phyloP scores from a whole-genome alignment of 176 grass and related monocot species.

The Triticum turgidum region DNA sequence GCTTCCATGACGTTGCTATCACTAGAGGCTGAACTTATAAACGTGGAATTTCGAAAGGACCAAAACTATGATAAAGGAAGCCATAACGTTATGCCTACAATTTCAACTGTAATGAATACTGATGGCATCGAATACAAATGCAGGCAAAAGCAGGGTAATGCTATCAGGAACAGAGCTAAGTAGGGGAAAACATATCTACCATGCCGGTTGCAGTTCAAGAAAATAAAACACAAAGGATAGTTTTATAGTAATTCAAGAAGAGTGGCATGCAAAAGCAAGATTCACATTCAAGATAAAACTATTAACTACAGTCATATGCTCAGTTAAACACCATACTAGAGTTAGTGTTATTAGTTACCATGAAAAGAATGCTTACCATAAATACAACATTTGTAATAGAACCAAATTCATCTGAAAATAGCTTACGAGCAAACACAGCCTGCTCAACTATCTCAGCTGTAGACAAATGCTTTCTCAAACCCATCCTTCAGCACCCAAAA shows the following conservation, averaged over 20 bases:
- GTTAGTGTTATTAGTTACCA: constrained; percentile 20
- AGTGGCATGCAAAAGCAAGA: not conserved
- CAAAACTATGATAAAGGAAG: constrained; percentile 16
- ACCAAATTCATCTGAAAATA: constrained; percentile 93
- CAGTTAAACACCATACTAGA: not conserved
- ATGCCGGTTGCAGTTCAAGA: not conserved
- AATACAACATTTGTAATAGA: constrained; percentile 93
- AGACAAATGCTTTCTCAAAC: constrained; percentile 84
- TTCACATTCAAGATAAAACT: not conserved
- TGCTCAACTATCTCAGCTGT: constrained; percentile 98
- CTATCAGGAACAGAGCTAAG: not conserved
- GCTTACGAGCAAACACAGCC: constrained; percentile 84
- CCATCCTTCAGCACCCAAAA: constrained; percentile 61
- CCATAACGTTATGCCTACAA: not conserved
- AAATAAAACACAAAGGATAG: not conserved
- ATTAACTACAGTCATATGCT: not conserved
- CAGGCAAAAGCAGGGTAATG: constrained; percentile 6
- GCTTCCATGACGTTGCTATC: not conserved
- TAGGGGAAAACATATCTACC: not conserved
- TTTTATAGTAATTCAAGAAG: not conserved
- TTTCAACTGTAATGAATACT: constrained; percentile 4
- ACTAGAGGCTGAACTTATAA: constrained; percentile 8
- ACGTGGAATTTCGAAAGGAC: not conserved
- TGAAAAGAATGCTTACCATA: constrained; percentile 69
- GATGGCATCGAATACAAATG: constrained; percentile 14